Conservation (phyloP, 1,139 yeast species). For the Blastobotrys aristatus region DNA sequence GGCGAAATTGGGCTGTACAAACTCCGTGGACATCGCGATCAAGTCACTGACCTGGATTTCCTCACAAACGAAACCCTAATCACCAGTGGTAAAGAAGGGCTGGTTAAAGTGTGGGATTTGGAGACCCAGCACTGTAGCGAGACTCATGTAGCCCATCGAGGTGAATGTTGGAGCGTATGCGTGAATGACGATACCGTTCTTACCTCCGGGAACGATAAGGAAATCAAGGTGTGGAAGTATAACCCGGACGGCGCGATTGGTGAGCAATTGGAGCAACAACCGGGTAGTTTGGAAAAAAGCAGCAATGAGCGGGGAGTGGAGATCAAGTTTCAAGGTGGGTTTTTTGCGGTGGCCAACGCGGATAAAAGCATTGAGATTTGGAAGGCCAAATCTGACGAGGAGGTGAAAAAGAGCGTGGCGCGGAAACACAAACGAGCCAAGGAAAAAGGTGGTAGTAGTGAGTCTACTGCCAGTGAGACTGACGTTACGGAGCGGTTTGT, state of each 20-base stretch:
- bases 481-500: constrained; percentile 29
- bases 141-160: constrained; percentile 89
- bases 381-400: constrained; percentile 72
- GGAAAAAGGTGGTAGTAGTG: constrained; percentile 49
- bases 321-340: constrained; percentile 47
- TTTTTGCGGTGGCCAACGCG: constrained; percentile 69
- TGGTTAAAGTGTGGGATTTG: constrained; percentile 89
- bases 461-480: constrained; percentile 37
- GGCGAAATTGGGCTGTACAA: constrained; percentile 86
- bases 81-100: constrained; percentile 82
- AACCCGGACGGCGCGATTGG: constrained; percentile 52
- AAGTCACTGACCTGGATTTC: constrained; percentile 66
- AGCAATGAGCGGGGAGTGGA: constrained; percentile 70
- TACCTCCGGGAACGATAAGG: constrained; percentile 77
- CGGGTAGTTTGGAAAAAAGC: constrained; percentile 68
- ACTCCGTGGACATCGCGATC: constrained; percentile 84
- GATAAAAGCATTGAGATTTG: constrained; percentile 81
- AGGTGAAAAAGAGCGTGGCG: constrained; percentile 69
- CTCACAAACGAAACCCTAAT: constrained; percentile 57
- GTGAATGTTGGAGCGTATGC: constrained; percentile 83
- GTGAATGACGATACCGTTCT: constrained; percentile 35
- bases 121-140: constrained; percentile 86
- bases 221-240: constrained; percentile 75
- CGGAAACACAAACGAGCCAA: constrained; percentile 74
- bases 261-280: constrained; percentile 38